Base-by-base conservation (phyloP, 371 early-diverging fungal genomes). In the Mortierella sp. region DNA sequence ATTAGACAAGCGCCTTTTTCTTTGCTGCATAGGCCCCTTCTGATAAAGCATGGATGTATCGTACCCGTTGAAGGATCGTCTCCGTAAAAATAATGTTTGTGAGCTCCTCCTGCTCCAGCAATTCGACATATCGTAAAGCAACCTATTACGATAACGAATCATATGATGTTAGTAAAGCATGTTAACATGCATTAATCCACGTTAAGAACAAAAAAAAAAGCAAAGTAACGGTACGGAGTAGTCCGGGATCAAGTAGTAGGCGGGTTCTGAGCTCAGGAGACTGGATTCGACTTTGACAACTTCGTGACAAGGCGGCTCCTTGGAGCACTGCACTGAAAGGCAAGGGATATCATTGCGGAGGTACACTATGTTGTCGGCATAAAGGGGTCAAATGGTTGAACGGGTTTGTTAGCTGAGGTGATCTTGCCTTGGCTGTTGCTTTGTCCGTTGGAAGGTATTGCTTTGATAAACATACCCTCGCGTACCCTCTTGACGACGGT, bases 311-410 rank as follows among this genome's bases (percentile, higher is more conserved):
- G 83, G 82, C 11, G 88, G 88, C 26, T 69, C 69, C 44, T 74
- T 50, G 0, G 77, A 77, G 77, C 94, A 93, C 19, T 79, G 74
- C 46, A 85, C 88, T 31, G 91, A 88, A 16, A 90, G 89, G 76
- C 95, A 95, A 19, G 95, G 92, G 40, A 95, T 91, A 77, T 94
- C 94, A 59, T 77, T 77, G 51, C 94, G 94, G 34, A 92, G 70
- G 79, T 95, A 95, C 59, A 90, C 93, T 93, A 46, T 26, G 31
- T 40, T 37, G 57, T 55, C 34, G n/a, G 40, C 51, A 76, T 31
- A 70, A 50, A 46, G 24, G 28, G 55, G 43, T 9, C 26, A 28
- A 28, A 13, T 55, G 40, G n/a, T n/a, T 37, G 59, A 69, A 48
- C 28, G n/a, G 54, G 59, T 67, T n/a, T 28, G 34, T 21, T 55